Base-by-base conservation (phyloP, 495 filamentous ascomycete genomes). In the Daldinia decipiens region DNA sequence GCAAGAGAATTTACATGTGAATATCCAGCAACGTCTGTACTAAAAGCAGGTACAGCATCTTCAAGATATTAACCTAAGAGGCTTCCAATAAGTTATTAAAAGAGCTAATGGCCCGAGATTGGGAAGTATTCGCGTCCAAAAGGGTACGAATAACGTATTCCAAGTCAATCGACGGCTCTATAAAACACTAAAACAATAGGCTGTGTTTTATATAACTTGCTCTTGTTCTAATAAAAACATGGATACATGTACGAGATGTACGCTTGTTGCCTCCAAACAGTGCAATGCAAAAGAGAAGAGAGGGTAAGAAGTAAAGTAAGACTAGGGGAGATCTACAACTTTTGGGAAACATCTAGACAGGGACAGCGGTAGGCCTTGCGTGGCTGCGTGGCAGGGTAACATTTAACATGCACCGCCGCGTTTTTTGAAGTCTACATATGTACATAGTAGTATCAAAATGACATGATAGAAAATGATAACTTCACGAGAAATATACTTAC, bases 371-470 rank as follows among this genome's bases (percentile, higher is more conserved):
- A 56, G 4, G 39, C 39, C 58, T 59, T 66, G 68, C 58, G 68
- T 66, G 68, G 59, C 59, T 66, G 68, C 58, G 68, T 66, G 68
- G 59, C 59, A 67, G 47, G 53, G 63, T 67, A 55, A 24, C 57
- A 72, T 72, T 67, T 39, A 54, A 32, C 50, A 67, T 32, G 17
- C 43, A 60, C 29, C 31, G 15, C n/a, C 50, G 12, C 50, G 4
- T 17, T 31, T 53, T 53, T 53, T 29, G 27, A 29, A 53, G 15
- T 53, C 26, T 53, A n/a, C n/a, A n/a, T n/a, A n/a, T n/a, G n/a
- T n/a, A n/a, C n/a, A n/a, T n/a, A n/a, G n/a, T n/a, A n/a, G 26
- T 27, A 17, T 53, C 31, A 31, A 53, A 5, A 53, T n/a, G 27
- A 31, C 26, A n/a, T 15, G 26, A 53, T n/a, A 13, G 13, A 53